These are phyloP conservation scores for Aspergillus taichungensis DNA, from an alignment of 495 filamentous ascomycete species.

Conservation along the genomic window DNA sequence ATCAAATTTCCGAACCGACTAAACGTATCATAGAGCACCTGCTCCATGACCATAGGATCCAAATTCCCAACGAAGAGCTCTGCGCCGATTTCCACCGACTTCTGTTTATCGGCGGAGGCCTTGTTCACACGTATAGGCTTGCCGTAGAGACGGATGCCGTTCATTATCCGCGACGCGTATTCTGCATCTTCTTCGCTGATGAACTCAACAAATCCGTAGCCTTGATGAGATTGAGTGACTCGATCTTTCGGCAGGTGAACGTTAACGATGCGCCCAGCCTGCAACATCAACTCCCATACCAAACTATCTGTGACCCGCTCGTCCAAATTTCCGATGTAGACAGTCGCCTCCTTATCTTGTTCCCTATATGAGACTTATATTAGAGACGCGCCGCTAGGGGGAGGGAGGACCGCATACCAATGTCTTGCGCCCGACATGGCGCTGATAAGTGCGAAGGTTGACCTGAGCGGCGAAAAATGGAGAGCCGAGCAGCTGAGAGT, in stretches of 20 bases:
- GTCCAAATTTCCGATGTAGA: constrained; percentile 97
- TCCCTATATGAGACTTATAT: constrained; percentile 53
- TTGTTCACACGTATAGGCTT: constrained; percentile 98
- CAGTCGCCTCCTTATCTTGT: constrained; percentile 96
- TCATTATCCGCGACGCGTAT: constrained; percentile 95
- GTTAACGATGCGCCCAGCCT: constrained; percentile 92
- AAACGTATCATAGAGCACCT: constrained; percentile 96
- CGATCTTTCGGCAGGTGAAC: constrained; percentile 97
- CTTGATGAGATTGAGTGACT: constrained; percentile 92
- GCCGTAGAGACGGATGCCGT: constrained; percentile 84
- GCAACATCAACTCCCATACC: constrained; percentile 96
- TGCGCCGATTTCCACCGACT: constrained; percentile 88
- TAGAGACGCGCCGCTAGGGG: not conserved
- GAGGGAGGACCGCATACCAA: constrained; percentile 47
- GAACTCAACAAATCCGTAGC: constrained; percentile 98
- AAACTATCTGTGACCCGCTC: constrained; percentile 86
- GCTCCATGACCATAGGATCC: constrained; percentile 90
- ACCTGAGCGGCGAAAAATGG: not conserved
- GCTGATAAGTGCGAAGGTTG: constrained; percentile 4
- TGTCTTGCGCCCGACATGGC: constrained; percentile 68
- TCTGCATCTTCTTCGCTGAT: constrained; percentile 93
- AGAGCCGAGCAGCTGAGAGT: not conserved
- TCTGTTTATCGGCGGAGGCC: constrained; percentile 92
- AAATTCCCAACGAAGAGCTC: constrained; percentile 97
- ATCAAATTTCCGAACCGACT: constrained; percentile 82